Percentiles rank a stretch among this genome's conserved stretches.
phyloP scores from a whole-genome alignment of 768 basidiomycete genomes.

The Clathrus columnatus region DNA sequence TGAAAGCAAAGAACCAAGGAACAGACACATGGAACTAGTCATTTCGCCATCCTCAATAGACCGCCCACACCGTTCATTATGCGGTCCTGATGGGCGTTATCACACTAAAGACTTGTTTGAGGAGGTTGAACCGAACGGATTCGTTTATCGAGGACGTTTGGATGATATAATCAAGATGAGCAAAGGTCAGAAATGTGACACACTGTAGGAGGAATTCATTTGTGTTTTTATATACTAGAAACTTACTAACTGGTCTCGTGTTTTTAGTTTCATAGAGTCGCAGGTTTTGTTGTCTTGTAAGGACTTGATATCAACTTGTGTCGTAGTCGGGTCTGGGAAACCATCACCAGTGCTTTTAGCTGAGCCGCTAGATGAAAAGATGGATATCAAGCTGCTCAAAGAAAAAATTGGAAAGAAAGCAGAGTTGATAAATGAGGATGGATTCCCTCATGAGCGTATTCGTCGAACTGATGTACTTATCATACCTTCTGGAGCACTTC shows the following conservation, averaged over 20 bases:
- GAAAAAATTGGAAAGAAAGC: not conserved
- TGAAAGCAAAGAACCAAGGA: not conserved
- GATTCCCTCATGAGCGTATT: not conserved
- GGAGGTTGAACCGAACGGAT: not conserved
- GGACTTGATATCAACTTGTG: not conserved
- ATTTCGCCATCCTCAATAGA: not conserved
- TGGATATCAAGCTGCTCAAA: not conserved
- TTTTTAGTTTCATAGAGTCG: not conserved
- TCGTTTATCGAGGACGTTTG: not conserved
- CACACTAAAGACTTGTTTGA: not conserved
- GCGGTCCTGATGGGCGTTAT: not conserved
- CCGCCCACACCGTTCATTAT: not conserved
- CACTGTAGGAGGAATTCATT: not conserved
- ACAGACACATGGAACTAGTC: not conserved
- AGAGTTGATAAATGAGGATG: not conserved
- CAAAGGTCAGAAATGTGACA: not conserved
- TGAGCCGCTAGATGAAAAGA: not conserved
- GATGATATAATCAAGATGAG: not conserved
- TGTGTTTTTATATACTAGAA: not conserved
- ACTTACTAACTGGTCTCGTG: not conserved
- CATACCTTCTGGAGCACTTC: not conserved
- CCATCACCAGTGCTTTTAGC: not conserved
- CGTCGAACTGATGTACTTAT: not conserved
- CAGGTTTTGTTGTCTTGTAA: not conserved
- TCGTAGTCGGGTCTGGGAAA: not conserved